Evolutionary conservation across 1,139 yeast species (phyloP), one percentile per base, ranked within the genome.

Genomic region (Kodamaea ohmeri): DNA sequence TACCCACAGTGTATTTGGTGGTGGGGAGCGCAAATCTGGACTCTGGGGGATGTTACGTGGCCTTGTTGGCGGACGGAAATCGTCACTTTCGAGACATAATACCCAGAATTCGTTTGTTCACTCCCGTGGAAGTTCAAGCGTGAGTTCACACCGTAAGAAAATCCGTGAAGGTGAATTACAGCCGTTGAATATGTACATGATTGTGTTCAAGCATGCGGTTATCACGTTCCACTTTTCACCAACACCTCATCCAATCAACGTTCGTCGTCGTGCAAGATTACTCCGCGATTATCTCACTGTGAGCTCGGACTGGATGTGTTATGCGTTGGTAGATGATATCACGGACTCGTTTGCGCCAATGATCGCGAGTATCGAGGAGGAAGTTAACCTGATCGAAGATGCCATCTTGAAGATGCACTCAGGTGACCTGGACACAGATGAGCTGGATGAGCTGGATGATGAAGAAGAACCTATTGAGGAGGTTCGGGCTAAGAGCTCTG

Each of bases 261-360:
- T 92, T 27, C 76, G 98, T 51, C 76, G 97, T 57, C 78, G 98
- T 54, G 95, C 95, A 0, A 71, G 98, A 41, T 67, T 92, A 46
- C 71, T 92, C 46, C 76, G 84, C 46, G 98, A 92, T 57, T 92
- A 90, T 54, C 70, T 92, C 45, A 86, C 87, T 2, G 96, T 92
- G 4, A 79, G 94, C 1, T 80, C 97, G 0, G 98, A 92, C 60
- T 92, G 98, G 98, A 83, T 92, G 35, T 92, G 96, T 3, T 92
- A 92, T 63, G 98, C 98, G 0, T 68, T 92, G 47, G 89, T 92
- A 54, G 98, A 92, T 66, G 97, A 92, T 58, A 88, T 92, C 46
- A 90, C 97, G 1, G 98, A 92, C 67, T 94, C 95, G 0, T 92
- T 88, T 70, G 97, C 95, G 0, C 98, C 98, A 1, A 80, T 92